phyloP scores from a whole-genome alignment of 1,284 basidiomycete species.

The Trichosporon coremiiforme region DNA sequence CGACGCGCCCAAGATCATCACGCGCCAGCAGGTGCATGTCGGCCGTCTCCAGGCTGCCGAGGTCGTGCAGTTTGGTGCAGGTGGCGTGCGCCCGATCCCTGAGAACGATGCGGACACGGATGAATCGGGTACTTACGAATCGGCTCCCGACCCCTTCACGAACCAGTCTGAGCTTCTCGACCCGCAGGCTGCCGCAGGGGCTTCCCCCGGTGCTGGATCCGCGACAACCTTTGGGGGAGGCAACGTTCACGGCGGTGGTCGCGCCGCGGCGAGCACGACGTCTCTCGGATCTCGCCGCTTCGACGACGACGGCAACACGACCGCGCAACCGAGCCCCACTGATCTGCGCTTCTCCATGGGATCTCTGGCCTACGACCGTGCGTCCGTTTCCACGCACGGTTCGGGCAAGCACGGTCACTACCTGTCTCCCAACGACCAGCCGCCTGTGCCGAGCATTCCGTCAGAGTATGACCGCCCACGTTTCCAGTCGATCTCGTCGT shows the following conservation, averaged over 20 bases:
- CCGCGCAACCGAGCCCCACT: conserved; percentile 31
- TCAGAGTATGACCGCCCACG: conserved; percentile 25
- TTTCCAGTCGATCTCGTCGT: conserved; percentile 37
- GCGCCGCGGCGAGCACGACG: conserved; percentile 20
- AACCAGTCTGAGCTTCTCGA: conserved; percentile 21
- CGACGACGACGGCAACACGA: conserved; percentile 36
- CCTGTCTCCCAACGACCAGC: conserved; percentile 21
- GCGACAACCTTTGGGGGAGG: background rate
- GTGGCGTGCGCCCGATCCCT: conserved; percentile 11
- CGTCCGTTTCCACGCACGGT: conserved; percentile 47
- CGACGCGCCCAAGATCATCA: conserved; percentile 57
- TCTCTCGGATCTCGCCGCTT: conserved; percentile 34
- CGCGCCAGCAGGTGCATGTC: conserved; percentile 52
- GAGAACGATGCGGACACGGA: conserved; percentile 17
- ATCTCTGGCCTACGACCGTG: conserved; percentile 46
- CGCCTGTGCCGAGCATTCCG: conserved; percentile 24
- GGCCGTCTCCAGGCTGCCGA: conserved; percentile 55
- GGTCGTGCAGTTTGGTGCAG: conserved; percentile 49
- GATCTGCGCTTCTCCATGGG: conserved; percentile 57
- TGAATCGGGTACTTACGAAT: background rate
- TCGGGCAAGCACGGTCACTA: conserved; percentile 31
- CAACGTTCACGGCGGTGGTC: conserved; percentile 20
- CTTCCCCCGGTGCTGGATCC: conserved; percentile 13
- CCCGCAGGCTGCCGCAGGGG: background rate
- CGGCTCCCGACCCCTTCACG: conserved; percentile 28